Base-by-base conservation (phyloP, 169 alveolate genomes). In the Babesia sp. region DNA sequence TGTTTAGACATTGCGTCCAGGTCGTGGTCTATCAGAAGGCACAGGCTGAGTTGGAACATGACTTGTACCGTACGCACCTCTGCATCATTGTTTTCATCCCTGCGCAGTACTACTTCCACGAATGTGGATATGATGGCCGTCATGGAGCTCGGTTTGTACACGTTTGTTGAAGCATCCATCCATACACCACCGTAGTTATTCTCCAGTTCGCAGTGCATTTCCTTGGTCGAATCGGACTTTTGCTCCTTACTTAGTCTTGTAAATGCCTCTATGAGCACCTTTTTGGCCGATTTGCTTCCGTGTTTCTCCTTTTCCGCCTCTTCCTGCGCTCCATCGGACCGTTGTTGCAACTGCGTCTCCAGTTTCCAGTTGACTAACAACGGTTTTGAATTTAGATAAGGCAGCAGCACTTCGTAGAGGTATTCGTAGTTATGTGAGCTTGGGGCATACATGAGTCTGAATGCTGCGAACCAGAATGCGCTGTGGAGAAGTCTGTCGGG, bases 401-500 rank as follows among this genome's bases (percentile, higher is more conserved):
- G 95, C 26, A 91, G 68, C 58, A 91, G 87, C 45, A 90, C 91
- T n/a, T 88, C 87, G 48, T 91, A 91, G 44, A 91, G 86, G 56
- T 84, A 82, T 44, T 86, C 94, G 42, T 85, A 90, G 71, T 91
- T 91, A 45, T 82, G 89, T 12, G 69, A 41, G 64, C 90, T 90
- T 20, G 95, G 91, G 28, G 74, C 85, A 51, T 84, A 84, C 84
- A 87, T 75, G 29, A 91, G 67, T 28, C 95, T 73, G 77, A 83
- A 91, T 45, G 90, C 60, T 56, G 91, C 75, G 61, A 91, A 85
- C 95, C 95, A 91, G 69, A 91, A 91, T 24, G 94, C 67, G 18
- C 92, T 79, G 72, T 91, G 93, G 26, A 90, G 51, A 54, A 91
- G 71, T 44, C 90, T 39, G 48, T 86, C 93, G 28, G 91, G 55